phyloP scores from a whole-genome alignment of 106 monocot species.

The Dactylorhiza incarnata region DNA sequence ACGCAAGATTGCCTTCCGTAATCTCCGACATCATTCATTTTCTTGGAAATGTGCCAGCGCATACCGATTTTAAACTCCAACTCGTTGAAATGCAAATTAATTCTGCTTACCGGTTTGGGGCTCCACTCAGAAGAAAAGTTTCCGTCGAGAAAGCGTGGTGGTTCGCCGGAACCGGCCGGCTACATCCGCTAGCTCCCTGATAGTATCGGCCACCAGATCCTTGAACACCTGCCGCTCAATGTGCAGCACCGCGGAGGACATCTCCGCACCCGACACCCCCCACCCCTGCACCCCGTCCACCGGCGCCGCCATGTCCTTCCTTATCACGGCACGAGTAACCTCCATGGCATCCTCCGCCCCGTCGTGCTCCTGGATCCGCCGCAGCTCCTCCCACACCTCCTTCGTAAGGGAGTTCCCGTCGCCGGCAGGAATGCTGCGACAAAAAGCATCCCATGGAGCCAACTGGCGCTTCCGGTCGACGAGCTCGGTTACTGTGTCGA shows the following conservation, averaged over 20 bases:
- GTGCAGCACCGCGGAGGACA: constrained; percentile 70
- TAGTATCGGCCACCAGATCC: constrained; percentile 82
- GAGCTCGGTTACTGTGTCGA: constrained; percentile 63
- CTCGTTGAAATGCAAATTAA: too few species aligned
- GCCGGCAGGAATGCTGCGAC: not conserved
- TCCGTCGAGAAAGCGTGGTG: constrained; percentile 25
- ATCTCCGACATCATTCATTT: too few species aligned
- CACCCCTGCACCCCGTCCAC: constrained; percentile 24
- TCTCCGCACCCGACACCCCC: constrained; percentile 39
- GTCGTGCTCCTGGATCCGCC: constrained; percentile 13
- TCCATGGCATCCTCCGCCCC: constrained; percentile 34
- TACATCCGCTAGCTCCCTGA: constrained; percentile 45
- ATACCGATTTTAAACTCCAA: too few species aligned
- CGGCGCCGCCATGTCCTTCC: constrained; percentile 35
- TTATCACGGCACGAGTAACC: constrained; percentile 31
- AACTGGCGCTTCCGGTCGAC: constrained; percentile 27
- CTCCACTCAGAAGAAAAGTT: constrained; percentile 51
- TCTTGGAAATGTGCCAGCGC: too few species aligned
- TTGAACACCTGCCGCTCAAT: constrained; percentile 85
- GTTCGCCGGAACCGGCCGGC: not conserved
- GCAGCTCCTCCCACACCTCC: constrained; percentile 68
- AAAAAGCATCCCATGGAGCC: constrained; percentile 46
- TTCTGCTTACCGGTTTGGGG: too few species aligned
- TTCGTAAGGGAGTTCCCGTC: not conserved
- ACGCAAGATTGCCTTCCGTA: too few species aligned